These are phyloP conservation scores for Prinsepia uniflora DNA, from an alignment of 306 rosid species.

Conservation along the genomic window DNA sequence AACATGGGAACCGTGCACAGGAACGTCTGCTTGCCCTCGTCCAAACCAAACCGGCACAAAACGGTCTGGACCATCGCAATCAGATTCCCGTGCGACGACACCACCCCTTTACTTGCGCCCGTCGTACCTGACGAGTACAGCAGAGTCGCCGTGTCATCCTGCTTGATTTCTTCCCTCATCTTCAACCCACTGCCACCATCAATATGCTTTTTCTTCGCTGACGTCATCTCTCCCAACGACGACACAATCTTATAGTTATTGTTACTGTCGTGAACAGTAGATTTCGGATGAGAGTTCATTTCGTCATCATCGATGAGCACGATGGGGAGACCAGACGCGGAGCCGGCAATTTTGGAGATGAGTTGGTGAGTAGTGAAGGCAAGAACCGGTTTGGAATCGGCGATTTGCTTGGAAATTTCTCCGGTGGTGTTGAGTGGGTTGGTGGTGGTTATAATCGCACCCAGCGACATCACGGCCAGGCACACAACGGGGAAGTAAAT, in stretches of 20 bases:
- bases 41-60: constrained; percentile 33
- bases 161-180: constrained; percentile 46
- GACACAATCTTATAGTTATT: constrained; percentile 1
- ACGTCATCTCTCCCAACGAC: constrained; percentile 47
- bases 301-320: constrained; percentile 46
- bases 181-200: constrained; percentile 4
- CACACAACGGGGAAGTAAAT: constrained; percentile 73
- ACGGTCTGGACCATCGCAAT: constrained; percentile 63
- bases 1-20: constrained; percentile 92
- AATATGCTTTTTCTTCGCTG: constrained; percentile 24
- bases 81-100: constrained; percentile 69
- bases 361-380: constrained; percentile 67
- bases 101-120: constrained; percentile 84
- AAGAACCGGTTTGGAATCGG: constrained; percentile 62
- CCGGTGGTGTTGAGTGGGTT: constrained; percentile 78
- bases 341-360: constrained; percentile 45
- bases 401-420: constrained; percentile 75
- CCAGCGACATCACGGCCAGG: constrained; percentile 83
- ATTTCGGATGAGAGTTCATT: not conserved
- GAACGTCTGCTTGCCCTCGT: constrained; percentile 41
- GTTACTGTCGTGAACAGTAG: too few species aligned
- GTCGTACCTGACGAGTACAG: constrained; percentile 91
- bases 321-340: constrained; percentile 32
- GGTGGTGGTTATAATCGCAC: constrained; percentile 83
- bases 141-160: constrained; percentile 78